phyloP scores from a whole-genome alignment of 2,329 filamentous ascomycete species.

The Ceratocystis ficicola region DNA sequence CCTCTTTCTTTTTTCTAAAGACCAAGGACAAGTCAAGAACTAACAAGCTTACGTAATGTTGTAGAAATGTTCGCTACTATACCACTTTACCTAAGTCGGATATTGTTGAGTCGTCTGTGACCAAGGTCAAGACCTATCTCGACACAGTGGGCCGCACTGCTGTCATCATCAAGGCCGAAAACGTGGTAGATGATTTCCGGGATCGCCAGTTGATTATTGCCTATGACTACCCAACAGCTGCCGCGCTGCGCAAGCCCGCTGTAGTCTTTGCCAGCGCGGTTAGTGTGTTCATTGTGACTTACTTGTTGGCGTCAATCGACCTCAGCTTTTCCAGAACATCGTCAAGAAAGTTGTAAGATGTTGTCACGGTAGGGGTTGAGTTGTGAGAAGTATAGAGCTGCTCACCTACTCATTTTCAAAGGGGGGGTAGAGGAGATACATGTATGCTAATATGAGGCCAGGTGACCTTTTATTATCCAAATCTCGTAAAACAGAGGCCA shows the following conservation, averaged over 20 bases:
- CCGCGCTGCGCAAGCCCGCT: slow-evolving; percentile 73
- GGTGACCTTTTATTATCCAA: neutral
- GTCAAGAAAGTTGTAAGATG: slow-evolving; percentile 19
- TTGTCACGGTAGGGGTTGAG: neutral
- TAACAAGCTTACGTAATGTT: slow-evolving; percentile 24
- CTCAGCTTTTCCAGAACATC: slow-evolving; percentile 49
- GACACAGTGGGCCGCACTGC: slow-evolving; percentile 83
- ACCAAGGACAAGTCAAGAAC: neutral
- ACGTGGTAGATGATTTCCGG: slow-evolving; percentile 80
- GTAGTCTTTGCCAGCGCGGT: slow-evolving; percentile 64
- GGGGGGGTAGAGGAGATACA: neutral
- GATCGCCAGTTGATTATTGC: slow-evolving; percentile 73
- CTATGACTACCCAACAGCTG: slow-evolving; percentile 69
- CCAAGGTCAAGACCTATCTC: slow-evolving; percentile 76
- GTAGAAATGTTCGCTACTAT: slow-evolving; percentile 65
- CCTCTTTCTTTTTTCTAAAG: neutral
- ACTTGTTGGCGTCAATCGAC: slow-evolving; percentile 65
- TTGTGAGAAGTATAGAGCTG: neutral
- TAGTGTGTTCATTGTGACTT: slow-evolving; percentile 61
- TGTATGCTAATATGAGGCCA: neutral
- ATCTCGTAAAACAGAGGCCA: neutral
- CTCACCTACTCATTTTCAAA: neutral
- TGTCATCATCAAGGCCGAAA: slow-evolving; percentile 66
- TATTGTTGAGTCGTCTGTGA: slow-evolving; percentile 46
- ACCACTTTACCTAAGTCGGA: slow-evolving; percentile 56